phyloP scores from a whole-genome alignment of 2,329 filamentous ascomycete species.

The Aschersonia sp. region DNA sequence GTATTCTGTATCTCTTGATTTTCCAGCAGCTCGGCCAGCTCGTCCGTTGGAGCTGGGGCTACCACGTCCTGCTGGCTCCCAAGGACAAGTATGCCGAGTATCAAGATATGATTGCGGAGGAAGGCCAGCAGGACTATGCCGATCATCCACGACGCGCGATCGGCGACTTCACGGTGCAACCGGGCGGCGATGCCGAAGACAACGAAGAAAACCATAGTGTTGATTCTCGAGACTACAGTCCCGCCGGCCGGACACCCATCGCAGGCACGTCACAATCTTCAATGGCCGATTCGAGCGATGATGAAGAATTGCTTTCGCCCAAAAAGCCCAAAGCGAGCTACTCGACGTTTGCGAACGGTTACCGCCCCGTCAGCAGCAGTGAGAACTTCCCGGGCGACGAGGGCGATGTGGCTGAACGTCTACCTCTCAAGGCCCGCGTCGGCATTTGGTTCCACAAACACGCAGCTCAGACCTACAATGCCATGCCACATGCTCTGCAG shows the following conservation, averaged over 20 bases:
- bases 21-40: conserved; percentile 96
- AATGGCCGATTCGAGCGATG: conserved; percentile 33
- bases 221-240: conserved; percentile 35
- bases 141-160: conserved; percentile 27
- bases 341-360: conserved; percentile 10
- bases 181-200: conserved; percentile 22
- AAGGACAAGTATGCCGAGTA: conserved; percentile 59
- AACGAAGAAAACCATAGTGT: conserved; percentile 20
- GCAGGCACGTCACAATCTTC: conserved; percentile 34
- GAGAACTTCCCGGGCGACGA: conserved; percentile 42
- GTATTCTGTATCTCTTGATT: conserved; percentile 88
- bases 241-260: conserved; percentile 41
- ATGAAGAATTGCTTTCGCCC: conserved; percentile 14
- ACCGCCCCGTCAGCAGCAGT: conserved; percentile 15
- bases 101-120: conserved; percentile 35
- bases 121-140: conserved; percentile 44
- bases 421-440: conserved; percentile 13
- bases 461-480: conserved; percentile 14
- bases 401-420: conserved; percentile 24
- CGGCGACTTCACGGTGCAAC: conserved; percentile 24
- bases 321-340: conserved; percentile 16
- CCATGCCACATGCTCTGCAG: conserved; percentile 29
- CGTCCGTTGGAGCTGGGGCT: conserved; percentile 96
- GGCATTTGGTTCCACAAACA: conserved; percentile 10
- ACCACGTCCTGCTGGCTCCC: conserved; percentile 83